These are phyloP conservation scores for Lecanicillium sp. DNA, from an alignment of 2,329 filamentous ascomycete genomes.

Conservation along the genomic window DNA sequence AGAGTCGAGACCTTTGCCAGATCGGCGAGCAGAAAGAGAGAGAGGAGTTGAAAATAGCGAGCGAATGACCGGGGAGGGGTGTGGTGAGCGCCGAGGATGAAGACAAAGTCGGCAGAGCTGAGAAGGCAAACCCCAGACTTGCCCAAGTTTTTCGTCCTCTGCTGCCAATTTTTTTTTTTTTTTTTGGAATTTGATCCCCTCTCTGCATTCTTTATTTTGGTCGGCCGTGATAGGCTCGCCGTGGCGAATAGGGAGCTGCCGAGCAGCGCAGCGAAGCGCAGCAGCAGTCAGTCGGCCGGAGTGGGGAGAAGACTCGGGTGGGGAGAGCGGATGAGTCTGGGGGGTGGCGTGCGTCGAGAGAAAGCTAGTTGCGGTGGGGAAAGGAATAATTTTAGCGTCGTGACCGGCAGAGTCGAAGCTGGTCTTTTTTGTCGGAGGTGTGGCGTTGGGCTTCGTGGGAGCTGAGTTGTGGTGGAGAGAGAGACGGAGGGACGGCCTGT, in stretches of 20 bases:
- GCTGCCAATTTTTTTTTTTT: no score
- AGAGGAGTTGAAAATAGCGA: background rate
- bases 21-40: conserved; percentile 2
- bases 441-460: no score
- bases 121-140: conserved; percentile 4
- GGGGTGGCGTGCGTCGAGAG: background rate
- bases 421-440: no score
- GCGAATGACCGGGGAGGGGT: background rate
- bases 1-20: conserved; percentile 9
- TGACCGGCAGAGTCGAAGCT: no score
- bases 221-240: conserved; percentile 1
- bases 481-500: no score
- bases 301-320: background rate
- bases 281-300: background rate
- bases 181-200: background rate
- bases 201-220: background rate
- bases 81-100: background rate
- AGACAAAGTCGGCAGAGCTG: background rate
- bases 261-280: conserved; percentile 9
- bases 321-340: background rate
- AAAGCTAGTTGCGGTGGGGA: no score
- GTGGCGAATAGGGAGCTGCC: background rate
- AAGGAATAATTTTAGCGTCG: no score
- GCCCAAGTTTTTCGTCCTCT: conserved; percentile 13
- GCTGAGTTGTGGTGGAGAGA: no score